Evolutionary conservation across 2,329 filamentous ascomycete genomes (phyloP).

Genomic region (Cytospora schulzeri): DNA sequence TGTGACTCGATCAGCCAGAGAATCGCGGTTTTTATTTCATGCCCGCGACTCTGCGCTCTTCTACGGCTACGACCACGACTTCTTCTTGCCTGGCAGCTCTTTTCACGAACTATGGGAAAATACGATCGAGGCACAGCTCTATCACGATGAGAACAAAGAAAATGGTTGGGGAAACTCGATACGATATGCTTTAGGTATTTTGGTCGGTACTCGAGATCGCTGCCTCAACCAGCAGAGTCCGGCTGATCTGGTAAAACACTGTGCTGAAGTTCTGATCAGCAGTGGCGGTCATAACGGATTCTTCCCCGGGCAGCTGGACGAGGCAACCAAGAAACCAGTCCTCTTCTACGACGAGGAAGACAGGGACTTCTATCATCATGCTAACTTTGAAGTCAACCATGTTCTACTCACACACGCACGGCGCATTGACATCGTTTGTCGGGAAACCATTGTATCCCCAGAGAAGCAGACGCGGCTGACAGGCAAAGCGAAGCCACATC

Average conservation of each 20-base stretch:
- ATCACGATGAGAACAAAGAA: conserved; percentile 23
- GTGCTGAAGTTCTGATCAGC: not conserved
- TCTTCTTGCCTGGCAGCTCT: not conserved
- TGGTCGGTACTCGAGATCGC: not conserved
- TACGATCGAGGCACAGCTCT: conserved; percentile 23
- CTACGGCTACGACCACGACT: conserved; percentile 10
- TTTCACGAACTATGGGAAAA: conserved; percentile 25
- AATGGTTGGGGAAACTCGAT: conserved; percentile 25
- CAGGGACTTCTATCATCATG: conserved; percentile 5
- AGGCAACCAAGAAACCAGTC: not conserved
- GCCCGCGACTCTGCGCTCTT: conserved; percentile 29
- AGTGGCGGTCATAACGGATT: not conserved
- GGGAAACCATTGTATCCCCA: not conserved
- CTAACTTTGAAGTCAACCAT: conserved; percentile 6
- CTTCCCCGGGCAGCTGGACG: not conserved
- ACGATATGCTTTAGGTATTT: conserved; percentile 20
- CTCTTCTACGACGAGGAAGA: not conserved
- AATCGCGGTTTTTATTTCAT: conserved; percentile 29
- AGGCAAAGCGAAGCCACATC: not conserved
- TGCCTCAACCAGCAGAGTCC: not conserved
- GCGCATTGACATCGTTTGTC: not conserved
- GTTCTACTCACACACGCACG: conserved; percentile 8
- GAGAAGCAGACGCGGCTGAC: not conserved
- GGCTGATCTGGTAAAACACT: not conserved
- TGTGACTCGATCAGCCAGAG: conserved; percentile 26